Evolutionary conservation across 108 stramenopile genomes (phyloP).

Genomic region (Poteriospumella lacustris): DNA sequence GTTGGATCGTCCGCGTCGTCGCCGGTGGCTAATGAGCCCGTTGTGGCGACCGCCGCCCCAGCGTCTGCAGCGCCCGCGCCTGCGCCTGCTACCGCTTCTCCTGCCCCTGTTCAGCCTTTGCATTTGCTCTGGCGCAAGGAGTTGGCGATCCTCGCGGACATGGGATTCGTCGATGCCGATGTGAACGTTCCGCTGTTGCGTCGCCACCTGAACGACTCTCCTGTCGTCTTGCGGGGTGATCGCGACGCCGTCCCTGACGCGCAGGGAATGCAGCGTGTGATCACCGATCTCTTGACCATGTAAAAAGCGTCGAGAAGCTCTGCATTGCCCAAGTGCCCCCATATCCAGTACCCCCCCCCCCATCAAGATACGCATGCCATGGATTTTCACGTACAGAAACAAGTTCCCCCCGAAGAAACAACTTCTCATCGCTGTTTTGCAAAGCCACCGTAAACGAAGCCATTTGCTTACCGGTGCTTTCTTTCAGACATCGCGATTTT

Average conservation of each 20-base stretch:
- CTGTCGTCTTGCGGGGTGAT: neutral
- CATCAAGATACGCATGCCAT: too few relatives aligned
- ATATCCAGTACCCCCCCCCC: too few relatives aligned
- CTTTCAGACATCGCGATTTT: too few relatives aligned
- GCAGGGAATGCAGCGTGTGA: constrained; percentile 10
- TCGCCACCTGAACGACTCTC: neutral
- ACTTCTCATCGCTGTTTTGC: too few relatives aligned
- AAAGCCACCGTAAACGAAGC: too few relatives aligned
- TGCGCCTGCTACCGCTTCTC: neutral
- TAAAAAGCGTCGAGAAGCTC: too few relatives aligned
- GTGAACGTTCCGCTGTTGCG: constrained; percentile 39
- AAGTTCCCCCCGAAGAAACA: too few relatives aligned
- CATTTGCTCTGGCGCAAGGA: constrained; percentile 33
- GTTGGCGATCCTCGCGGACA: constrained; percentile 40
- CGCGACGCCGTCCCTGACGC: neutral
- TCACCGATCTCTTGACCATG: neutral
- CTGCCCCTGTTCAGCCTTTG: neutral
- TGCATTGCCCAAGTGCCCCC: too few relatives aligned
- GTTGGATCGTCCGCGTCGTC: neutral
- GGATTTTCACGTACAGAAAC: too few relatives aligned
- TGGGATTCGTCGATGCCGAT: constrained; percentile 42
- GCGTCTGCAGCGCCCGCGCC: neutral
- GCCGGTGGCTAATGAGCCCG: neutral
- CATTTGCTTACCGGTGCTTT: too few relatives aligned
- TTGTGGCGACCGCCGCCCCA: neutral